Evolutionary conservation across 2,329 filamentous ascomycete genomes (phyloP), one percentile per base, ranked within the genome.

Genomic region (Metarhizium album): DNA sequence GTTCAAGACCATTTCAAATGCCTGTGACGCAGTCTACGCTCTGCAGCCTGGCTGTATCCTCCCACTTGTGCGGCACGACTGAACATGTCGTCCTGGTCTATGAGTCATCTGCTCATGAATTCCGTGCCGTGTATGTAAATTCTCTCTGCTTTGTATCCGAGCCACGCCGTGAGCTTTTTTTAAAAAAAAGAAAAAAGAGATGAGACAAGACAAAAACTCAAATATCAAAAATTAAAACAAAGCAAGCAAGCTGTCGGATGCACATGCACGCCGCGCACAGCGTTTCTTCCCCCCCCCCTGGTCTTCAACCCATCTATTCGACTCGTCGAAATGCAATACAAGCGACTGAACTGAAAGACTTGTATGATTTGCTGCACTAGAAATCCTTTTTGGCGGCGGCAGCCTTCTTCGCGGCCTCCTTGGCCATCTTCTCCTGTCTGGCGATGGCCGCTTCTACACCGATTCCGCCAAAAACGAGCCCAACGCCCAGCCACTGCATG

Each of bases 401-500:
- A 3, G 56, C 60, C 59, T 67, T 70, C 65, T 81, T 84, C 29
- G 79, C 82, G 48, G 72, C 74, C 65, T 84, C 82, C 74, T 94
- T 95, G 51, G 80, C 83, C 62, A 82, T 73, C 77, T 97, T 96
- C 74, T 95, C 91, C 57, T 78, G 74, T 57, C 86, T 78, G 51
- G 86, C 84, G 61, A 96, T 87, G 56, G 81, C 74, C 1, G 85
- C 91, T 72, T 98, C 93, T 35, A 90, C 87, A 29, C 90, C 93
- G 63, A 98, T 90, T 48, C 91, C 93, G 24, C 90, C 90, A 72
- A 98, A 98, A 8, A 98, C 93, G 52, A 98, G 74, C 0, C 80
- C 84, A 31, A 98, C 90, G 55, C 93, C 93, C 6, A 94, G 72
- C 87, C 90, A 95, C 71, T 98, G 93, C 78, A 91, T 94, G n/a